Evolutionary conservation across 768 basidiomycete species (phyloP).

Genomic region (Infundibulicybe gibba): DNA sequence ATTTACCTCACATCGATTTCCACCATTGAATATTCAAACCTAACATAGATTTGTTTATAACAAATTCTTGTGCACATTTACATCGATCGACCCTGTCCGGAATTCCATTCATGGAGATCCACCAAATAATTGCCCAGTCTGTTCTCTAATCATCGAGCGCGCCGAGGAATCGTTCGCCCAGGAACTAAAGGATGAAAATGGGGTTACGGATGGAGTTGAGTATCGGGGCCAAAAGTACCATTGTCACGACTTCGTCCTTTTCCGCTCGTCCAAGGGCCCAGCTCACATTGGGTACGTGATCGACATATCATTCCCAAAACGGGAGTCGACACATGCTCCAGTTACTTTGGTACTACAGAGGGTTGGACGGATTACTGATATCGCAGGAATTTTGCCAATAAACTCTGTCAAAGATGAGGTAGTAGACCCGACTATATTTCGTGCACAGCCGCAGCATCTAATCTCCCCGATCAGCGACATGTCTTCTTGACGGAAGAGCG

Average conservation of each 20-base stretch:
- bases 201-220: slow-evolving; percentile 33
- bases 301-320: slow-evolving; percentile 20
- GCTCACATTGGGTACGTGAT: slow-evolving; percentile 55
- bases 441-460: slow-evolving; percentile 1
- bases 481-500: slow-evolving; percentile 54
- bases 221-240: slow-evolving; percentile 54
- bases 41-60: slow-evolving; percentile 48
- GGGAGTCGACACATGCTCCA: slow-evolving; percentile 7
- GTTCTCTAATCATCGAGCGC: slow-evolving; percentile 28
- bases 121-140: slow-evolving; percentile 54
- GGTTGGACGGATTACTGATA: slow-evolving; percentile 46
- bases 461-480: slow-evolving; percentile 42
- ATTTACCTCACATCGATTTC: slow-evolving; percentile 5
- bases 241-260: slow-evolving; percentile 55
- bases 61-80: slow-evolving; percentile 39
- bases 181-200: slow-evolving; percentile 25
- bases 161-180: slow-evolving; percentile 24
- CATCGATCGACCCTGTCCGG: slow-evolving; percentile 28
- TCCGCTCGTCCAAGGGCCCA: slow-evolving; percentile 43
- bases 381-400: slow-evolving; percentile 35
- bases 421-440: slow-evolving; percentile 5
- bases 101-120: slow-evolving; percentile 23
- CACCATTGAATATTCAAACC: not conserved
- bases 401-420: slow-evolving; percentile 56
- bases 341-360: slow-evolving; percentile 29